Base-by-base conservation (phyloP, 1,284 basidiomycete genomes). In the Trametes hirsuta region DNA sequence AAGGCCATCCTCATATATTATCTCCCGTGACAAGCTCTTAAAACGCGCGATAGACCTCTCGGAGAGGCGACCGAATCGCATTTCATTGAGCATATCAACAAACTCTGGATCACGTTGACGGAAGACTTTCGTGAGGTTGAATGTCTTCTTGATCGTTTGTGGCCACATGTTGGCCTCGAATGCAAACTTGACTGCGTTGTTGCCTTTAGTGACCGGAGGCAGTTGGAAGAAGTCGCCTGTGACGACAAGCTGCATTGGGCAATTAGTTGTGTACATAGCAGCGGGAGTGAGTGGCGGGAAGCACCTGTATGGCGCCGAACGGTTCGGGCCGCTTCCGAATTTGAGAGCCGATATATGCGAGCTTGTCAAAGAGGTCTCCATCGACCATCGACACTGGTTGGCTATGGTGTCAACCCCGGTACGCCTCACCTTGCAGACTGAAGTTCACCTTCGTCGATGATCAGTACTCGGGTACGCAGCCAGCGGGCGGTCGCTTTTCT, bases 191-290 rank as follows among this genome's bases (percentile, higher is more conserved):
- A 82, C 72, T 3, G 75, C 72, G 3, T 69, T 71, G n/a, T 73
- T 71, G 47, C 78, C 76, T 64, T 76, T 79, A n/a, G 83, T 81
- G 6, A 98, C 94, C 0, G 96, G 96, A 1, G 96, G 96, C 1
- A 98, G 83, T 76, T 98, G 95, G 76, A 91, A 95, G 75, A 97
- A 96, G 74, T 97, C 95, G 15, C 95, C 95, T 8, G 91, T 94
- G 45, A 95, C 80, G 55, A 97, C 79, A 46, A 98, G 78, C 87
- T 89, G 75, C 18, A 15, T 12, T 12, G n/a, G 34, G 21, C n/a
- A 8, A 8, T 30, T 8, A 30, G 30, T 8, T 30, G 30, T 30
- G 30, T 8, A 30, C 30, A 4, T 5, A 30, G 30, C 30, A 8
- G 30, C 5, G 30, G 30, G 30, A 30, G 30, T 30, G 30, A 53